Conservation (phyloP, 192 early-diverging fungal species). For the Coemansia sp. region DNA sequence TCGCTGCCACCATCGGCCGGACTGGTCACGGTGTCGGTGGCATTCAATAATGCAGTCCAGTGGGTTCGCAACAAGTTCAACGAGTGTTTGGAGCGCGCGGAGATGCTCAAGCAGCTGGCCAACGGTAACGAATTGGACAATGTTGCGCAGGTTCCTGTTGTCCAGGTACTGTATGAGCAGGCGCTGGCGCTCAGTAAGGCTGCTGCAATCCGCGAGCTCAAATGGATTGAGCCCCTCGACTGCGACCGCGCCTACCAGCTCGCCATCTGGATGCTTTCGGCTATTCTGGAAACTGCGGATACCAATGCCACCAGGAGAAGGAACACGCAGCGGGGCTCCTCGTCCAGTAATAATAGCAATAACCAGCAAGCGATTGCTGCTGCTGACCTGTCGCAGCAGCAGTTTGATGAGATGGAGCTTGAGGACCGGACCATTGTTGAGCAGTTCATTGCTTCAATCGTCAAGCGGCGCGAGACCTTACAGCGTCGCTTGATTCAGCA, state of each 20-base stretch:
- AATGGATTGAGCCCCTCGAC: conserved; percentile 61
- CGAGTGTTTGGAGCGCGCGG: conserved; percentile 83
- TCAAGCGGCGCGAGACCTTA: conserved; percentile 49
- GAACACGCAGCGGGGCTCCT: not conserved
- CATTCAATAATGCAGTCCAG: conserved; percentile 69
- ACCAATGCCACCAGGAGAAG: not conserved
- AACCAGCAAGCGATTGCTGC: too few relatives aligned
- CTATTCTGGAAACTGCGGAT: conserved; percentile 59
- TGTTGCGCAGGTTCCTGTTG: conserved; percentile 55
- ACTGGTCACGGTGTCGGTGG: conserved; percentile 36
- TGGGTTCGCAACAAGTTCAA: conserved; percentile 92
- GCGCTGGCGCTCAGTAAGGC: conserved; percentile 64
- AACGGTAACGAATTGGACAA: conserved; percentile 58
- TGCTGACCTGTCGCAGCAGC: not conserved
- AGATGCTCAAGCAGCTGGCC: conserved; percentile 60
- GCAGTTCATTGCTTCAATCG: conserved; percentile 51
- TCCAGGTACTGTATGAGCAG: conserved; percentile 73
- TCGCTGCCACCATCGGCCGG: not conserved
- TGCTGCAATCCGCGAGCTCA: conserved; percentile 64
- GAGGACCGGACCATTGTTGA: conserved; percentile 53
- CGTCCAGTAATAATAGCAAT: not conserved
- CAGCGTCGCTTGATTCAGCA: conserved; percentile 36
- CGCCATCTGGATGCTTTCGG: conserved; percentile 73
- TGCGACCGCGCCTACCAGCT: conserved; percentile 76
- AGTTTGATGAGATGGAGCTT: conserved; percentile 21